These are phyloP conservation scores for Debaryomyces hansenii DNA, from an alignment of 805 yeast species.

Conservation along the genomic window DNA sequence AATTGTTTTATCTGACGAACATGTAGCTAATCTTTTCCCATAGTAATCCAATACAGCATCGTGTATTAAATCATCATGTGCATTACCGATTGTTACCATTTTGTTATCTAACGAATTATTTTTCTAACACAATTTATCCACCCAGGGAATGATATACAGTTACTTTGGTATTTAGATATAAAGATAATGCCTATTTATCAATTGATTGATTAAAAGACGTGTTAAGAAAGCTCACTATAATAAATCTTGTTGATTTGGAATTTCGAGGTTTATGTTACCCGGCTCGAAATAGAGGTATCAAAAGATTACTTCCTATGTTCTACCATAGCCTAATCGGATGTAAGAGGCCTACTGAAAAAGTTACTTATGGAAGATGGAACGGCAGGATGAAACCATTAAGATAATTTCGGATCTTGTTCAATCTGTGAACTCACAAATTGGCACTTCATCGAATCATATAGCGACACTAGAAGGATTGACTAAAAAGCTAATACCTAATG, in stretches of 20 bases:
- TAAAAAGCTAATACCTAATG: conserved; percentile 16
- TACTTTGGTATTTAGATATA: neutral
- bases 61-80: conserved; percentile 90
- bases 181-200: neutral
- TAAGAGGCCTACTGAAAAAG: too few species aligned
- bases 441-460: conserved; percentile 14
- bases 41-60: conserved; percentile 97
- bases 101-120: conserved; percentile 5
- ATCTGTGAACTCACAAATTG: neutral
- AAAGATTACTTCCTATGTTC: neutral
- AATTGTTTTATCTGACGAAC: conserved; percentile 94
- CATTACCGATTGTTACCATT: conserved; percentile 84
- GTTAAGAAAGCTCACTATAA: conserved; percentile 1
- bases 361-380: neutral
- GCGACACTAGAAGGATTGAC: conserved; percentile 16
- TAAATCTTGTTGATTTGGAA: neutral
- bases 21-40: conserved; percentile 93
- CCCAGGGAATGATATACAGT: neutral
- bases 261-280: neutral
- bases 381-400: neutral
- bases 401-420: neutral
- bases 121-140: neutral
- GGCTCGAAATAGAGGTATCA: neutral
- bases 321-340: neutral
- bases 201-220: conserved; percentile 6